Percentiles rank a stretch among this genome's conserved stretches.
These are phyloP conservation scores for Russula ochroleuca DNA, from an alignment of 768 basidiomycete genomes.

Conservation along the genomic window DNA sequence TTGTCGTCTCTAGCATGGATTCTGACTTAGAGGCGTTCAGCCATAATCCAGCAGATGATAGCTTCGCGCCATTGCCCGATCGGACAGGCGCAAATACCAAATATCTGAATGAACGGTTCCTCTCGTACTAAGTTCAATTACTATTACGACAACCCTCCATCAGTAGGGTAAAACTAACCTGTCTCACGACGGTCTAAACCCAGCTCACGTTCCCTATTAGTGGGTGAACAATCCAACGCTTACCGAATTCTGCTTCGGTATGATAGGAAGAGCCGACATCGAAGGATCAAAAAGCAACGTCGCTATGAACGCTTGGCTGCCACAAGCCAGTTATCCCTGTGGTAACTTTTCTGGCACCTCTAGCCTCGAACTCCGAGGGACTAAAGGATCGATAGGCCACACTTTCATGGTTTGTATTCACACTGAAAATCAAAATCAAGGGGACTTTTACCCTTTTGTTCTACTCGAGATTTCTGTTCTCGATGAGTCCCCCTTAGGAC, in stretches of 20 bases:
- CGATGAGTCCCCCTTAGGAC: no score
- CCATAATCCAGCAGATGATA: slow-evolving; percentile 81
- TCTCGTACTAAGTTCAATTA: slow-evolving; percentile 81
- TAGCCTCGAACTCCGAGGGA: slow-evolving; percentile 74
- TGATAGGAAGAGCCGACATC: slow-evolving; percentile 80
- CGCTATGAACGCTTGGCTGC: slow-evolving; percentile 81
- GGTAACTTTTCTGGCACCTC: slow-evolving; percentile 79
- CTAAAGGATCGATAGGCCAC: slow-evolving; percentile 82
- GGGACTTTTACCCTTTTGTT: slow-evolving; percentile 77
- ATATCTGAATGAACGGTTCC: slow-evolving; percentile 80
- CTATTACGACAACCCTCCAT: slow-evolving; percentile 70
- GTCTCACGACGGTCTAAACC: slow-evolving; percentile 81
- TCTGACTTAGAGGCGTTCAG: slow-evolving; percentile 82
- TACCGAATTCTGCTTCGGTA: slow-evolving; percentile 77
- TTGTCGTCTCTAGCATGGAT: slow-evolving; percentile 74
- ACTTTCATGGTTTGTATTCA: slow-evolving; percentile 79
- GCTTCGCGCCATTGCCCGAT: slow-evolving; percentile 75
- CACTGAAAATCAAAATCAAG: slow-evolving; percentile 81
- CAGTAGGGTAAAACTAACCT: slow-evolving; percentile 85
- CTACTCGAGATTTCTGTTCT: slow-evolving; percentile 47
- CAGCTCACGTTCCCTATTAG: slow-evolving; percentile 77
- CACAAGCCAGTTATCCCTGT: slow-evolving; percentile 79
- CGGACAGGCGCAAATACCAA: slow-evolving; percentile 78
- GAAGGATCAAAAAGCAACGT: slow-evolving; percentile 81
- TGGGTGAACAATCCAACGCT: slow-evolving; percentile 80